phyloP scores from a whole-genome alignment of 371 early-diverging fungal species.

The Syncephalastrum monosporum region DNA sequence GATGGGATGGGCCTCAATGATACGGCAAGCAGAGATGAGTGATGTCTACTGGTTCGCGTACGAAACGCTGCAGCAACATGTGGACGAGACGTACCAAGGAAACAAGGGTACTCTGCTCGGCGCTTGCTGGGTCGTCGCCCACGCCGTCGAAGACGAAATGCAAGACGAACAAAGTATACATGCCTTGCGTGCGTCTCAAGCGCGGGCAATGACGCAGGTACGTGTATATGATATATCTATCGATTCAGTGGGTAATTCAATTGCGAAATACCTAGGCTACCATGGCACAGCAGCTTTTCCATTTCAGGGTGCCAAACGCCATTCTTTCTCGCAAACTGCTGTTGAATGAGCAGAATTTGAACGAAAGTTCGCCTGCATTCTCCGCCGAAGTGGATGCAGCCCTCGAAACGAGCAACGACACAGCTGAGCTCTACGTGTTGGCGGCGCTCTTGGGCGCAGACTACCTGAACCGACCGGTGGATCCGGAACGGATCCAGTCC shows the following conservation, averaged over 20 bases:
- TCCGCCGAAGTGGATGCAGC: too few relatives aligned
- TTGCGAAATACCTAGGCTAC: too few relatives aligned
- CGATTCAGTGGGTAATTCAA: too few relatives aligned
- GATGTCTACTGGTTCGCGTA: conserved; percentile 25
- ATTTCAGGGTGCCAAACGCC: too few relatives aligned
- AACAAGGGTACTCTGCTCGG: conserved; percentile 32
- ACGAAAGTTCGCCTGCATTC: too few relatives aligned
- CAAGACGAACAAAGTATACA: conserved; percentile 17
- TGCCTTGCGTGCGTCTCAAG: conserved; percentile 3
- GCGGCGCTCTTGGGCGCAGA: conserved; percentile 25
- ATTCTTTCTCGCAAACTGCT: background rate
- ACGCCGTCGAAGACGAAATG: conserved; percentile 12
- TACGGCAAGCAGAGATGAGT: conserved; percentile 23
- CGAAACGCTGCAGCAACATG: conserved; percentile 17
- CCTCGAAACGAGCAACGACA: background rate
- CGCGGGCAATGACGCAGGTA: too few relatives aligned
- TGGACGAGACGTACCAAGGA: conserved; percentile 9
- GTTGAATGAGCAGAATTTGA: background rate
- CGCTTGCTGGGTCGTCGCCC: conserved; percentile 32
- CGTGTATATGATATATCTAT: too few relatives aligned
- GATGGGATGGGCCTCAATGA: conserved; percentile 42
- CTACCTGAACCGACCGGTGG: conserved; percentile 17
- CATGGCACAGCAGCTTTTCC: too few relatives aligned
- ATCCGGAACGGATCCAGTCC: conserved; percentile 9
- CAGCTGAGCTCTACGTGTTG: background rate